phyloP scores from a whole-genome alignment of 1,284 basidiomycete genomes.

The Irpex rosettiformis region DNA sequence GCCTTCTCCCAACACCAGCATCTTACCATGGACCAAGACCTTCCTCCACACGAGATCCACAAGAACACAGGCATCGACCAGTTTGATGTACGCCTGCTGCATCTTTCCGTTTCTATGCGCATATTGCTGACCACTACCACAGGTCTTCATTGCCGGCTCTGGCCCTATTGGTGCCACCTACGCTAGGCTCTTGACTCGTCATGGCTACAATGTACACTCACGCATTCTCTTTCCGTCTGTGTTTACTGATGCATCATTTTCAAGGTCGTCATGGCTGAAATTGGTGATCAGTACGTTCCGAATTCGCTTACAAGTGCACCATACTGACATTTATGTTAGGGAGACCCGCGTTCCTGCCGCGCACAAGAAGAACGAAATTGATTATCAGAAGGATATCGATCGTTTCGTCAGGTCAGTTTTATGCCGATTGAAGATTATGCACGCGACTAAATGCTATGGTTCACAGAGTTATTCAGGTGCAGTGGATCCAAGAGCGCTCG shows the following conservation, averaged over 20 bases:
- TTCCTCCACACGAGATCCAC: constrained; percentile 4
- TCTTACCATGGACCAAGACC: neutral
- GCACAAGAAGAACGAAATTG: constrained; percentile 32
- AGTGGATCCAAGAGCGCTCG: neutral
- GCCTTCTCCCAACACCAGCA: neutral
- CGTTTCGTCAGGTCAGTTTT: constrained; percentile 26
- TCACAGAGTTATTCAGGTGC: constrained; percentile 17
- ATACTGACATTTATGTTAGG: constrained; percentile 7
- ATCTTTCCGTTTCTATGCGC: neutral
- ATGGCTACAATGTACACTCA: neutral
- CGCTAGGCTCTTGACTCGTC: constrained; percentile 17
- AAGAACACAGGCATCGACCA: neutral
- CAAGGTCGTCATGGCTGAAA: constrained; percentile 22
- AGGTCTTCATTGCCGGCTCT: constrained; percentile 19
- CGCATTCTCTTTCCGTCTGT: too few species aligned
- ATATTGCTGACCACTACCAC: neutral
- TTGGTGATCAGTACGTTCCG: constrained; percentile 18
- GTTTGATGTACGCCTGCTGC: constrained; percentile 5
- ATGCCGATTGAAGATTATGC: neutral
- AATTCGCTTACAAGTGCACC: neutral
- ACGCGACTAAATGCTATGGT: too few species aligned
- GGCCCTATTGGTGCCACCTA: constrained; percentile 30
- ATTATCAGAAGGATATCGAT: constrained; percentile 30
- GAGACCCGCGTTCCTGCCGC: constrained; percentile 19
- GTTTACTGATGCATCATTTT: neutral